These are phyloP conservation scores for Voacanga thouarsii DNA, from an alignment of 257 asterid species.

Conservation along the genomic window DNA sequence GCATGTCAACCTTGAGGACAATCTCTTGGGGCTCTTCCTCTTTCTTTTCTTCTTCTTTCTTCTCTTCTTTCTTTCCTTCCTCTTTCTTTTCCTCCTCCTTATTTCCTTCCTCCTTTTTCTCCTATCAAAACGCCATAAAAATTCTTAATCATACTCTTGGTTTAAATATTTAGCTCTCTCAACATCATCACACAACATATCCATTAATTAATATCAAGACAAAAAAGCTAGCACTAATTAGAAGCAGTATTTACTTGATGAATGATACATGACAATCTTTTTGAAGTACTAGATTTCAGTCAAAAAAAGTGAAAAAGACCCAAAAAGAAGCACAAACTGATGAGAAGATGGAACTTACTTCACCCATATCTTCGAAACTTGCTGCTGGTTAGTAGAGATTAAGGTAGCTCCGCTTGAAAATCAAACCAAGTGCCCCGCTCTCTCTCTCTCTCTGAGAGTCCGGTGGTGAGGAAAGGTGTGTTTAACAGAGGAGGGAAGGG, in stretches of 20 bases:
- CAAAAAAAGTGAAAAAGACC: neutral
- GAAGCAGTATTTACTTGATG: neutral
- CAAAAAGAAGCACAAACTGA: neutral
- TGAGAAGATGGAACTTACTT: conserved; percentile 31
- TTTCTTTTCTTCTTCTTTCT: conserved; percentile 23
- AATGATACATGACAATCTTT: neutral
- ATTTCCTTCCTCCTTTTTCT: conserved; percentile 28
- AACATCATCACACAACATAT: neutral
- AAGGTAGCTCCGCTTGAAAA: neutral
- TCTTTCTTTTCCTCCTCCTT: conserved; percentile 19
- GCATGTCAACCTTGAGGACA: conserved; percentile 84
- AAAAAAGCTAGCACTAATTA: neutral
- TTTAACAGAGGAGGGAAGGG: neutral
- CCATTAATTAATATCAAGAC: neutral
- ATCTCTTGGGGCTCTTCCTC: conserved; percentile 39
- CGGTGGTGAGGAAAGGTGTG: neutral
- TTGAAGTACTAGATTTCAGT: too few species aligned
- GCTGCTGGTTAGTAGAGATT: neutral
- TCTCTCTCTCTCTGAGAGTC: neutral
- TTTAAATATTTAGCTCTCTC: too few species aligned
- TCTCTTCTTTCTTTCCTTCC: conserved; percentile 11
- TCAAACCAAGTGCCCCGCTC: neutral
- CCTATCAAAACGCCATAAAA: conserved; percentile 13
- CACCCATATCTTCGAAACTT: conserved; percentile 35
- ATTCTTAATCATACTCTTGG: too few species aligned